A percentile compares a stretch with the other conserved stretches of the same genome.
Conservation (phyloP, 2,329 filamentous ascomycete species). For the Fusarium fujikuroi region DNA sequence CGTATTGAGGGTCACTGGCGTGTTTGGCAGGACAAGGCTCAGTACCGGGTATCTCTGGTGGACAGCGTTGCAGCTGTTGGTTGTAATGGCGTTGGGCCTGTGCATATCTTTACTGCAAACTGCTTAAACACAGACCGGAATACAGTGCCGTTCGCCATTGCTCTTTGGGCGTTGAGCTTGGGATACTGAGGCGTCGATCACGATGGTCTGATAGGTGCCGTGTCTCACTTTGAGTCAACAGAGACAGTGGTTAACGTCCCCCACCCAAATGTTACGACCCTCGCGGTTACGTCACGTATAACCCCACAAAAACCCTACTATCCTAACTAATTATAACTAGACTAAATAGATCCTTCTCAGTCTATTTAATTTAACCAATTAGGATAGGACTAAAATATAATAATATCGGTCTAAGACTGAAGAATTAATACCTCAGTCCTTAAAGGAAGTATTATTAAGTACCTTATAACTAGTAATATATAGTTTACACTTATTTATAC, state of each 20-base stretch:
- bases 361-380: too few relatives aligned
- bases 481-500: too few relatives aligned
- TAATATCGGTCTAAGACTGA: too few relatives aligned
- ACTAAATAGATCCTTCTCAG: too few relatives aligned
- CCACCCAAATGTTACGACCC: too few relatives aligned
- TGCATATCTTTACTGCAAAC: constrained; percentile 21
- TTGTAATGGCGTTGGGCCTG: neutral
- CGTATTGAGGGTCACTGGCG: neutral
- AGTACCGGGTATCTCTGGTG: neutral
- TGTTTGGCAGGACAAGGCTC: neutral
- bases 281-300: too few relatives aligned
- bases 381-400: too few relatives aligned
- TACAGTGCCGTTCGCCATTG: neutral
- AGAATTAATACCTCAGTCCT: too few relatives aligned
- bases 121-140: neutral
- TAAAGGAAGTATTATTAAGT: too few relatives aligned
- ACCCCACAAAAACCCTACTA: too few relatives aligned
- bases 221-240: neutral
- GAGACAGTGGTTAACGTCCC: neutral
- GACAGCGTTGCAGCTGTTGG: neutral
- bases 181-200: neutral
- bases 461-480: too few relatives aligned
- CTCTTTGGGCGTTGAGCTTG: neutral
- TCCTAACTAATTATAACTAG: too few relatives aligned
- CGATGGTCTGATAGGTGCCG: neutral